Conservation (phyloP, 495 filamentous ascomycete species). For the Trypethelium eluteriae region DNA sequence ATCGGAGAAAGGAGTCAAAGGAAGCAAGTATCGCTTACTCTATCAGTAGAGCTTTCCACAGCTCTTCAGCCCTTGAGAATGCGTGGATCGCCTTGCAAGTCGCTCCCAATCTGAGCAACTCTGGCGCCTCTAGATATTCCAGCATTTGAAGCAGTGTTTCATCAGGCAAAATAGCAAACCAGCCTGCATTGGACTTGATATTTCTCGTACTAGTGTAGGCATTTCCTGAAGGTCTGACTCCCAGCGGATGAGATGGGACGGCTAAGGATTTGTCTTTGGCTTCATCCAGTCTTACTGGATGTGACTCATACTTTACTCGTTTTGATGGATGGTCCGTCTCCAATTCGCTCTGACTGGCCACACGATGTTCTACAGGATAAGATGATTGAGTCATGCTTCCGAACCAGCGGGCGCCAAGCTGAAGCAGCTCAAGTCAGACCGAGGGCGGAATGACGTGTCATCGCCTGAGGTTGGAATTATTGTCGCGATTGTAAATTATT, state of each 20-base stretch:
- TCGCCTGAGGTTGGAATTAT: no score
- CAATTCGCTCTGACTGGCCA: background rate
- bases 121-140: constrained; percentile 60
- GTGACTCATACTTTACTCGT: constrained; percentile 24
- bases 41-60: constrained; percentile 84
- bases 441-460: no score
- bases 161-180: constrained; percentile 62
- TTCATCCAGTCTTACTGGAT: constrained; percentile 13
- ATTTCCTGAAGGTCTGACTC: constrained; percentile 84
- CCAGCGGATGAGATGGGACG: constrained; percentile 74
- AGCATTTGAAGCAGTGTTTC: constrained; percentile 71
- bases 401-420: background rate
- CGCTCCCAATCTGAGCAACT: constrained; percentile 60
- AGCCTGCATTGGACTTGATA: constrained; percentile 57
- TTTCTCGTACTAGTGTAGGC: constrained; percentile 58
- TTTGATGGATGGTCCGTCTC: constrained; percentile 25
- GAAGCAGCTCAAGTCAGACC: no score
- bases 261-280: constrained; percentile 30
- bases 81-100: constrained; percentile 88
- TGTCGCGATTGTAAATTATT: no score
- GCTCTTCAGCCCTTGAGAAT: constrained; percentile 73
- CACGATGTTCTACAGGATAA: background rate
- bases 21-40: constrained; percentile 48
- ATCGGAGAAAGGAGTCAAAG: constrained; percentile 3
- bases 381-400: constrained; percentile 2